Conservation (phyloP, 306 rosid species). For the Delonix regia region DNA sequence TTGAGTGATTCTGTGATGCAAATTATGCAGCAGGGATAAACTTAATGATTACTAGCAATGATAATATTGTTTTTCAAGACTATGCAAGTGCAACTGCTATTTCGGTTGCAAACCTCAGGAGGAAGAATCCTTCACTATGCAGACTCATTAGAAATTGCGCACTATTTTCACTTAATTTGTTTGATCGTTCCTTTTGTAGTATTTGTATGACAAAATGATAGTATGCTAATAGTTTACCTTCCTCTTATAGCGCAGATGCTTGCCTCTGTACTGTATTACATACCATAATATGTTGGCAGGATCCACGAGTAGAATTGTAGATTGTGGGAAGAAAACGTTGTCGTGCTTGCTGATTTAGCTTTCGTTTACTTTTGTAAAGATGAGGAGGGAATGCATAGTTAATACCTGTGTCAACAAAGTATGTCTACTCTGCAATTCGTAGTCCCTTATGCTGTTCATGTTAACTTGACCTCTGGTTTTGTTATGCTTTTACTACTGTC, state of each 20-base stretch:
- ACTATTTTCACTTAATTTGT: neutral
- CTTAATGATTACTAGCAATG: neutral
- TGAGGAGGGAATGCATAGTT: neutral
- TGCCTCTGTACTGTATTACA: neutral
- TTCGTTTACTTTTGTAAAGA: neutral
- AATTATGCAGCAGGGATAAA: slow-evolving; percentile 4
- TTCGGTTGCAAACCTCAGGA: slow-evolving; percentile 5
- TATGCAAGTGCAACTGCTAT: slow-evolving; percentile 7
- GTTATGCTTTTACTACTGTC: neutral
- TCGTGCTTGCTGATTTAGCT: neutral
- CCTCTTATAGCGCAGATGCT: neutral
- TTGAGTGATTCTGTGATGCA: neutral
- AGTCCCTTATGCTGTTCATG: neutral
- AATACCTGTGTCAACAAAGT: neutral
- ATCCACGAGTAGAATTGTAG: neutral
- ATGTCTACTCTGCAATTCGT: neutral
- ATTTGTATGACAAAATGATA: neutral
- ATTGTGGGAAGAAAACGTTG: neutral
- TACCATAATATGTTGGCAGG: neutral
- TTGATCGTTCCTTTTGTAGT: neutral
- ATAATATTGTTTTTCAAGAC: neutral
- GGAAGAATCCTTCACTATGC: slow-evolving; percentile 3
- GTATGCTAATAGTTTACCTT: neutral
- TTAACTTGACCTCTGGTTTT: neutral
- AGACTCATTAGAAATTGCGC: slow-evolving; percentile 18